Conservation (phyloP, 345 rosid species). For the Clausena lansium region DNA sequence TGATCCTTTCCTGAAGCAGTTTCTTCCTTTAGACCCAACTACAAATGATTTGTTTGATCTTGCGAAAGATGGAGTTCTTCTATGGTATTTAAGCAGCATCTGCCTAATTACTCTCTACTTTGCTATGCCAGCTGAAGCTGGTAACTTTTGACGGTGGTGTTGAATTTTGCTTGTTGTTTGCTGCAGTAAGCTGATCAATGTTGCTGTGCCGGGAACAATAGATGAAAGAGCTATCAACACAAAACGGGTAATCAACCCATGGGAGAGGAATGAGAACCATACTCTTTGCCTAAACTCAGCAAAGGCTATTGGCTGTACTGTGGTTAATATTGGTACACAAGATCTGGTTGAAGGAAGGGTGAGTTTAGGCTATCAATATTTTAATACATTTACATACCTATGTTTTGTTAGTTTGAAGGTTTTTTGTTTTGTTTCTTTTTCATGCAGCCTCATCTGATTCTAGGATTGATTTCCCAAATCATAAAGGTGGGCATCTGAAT, state of each 20-base stretch:
- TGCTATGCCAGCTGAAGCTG: conserved; percentile 1
- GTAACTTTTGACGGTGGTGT: conserved; percentile 16
- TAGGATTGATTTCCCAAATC: conserved; percentile 91
- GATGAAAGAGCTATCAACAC: conserved; percentile 92
- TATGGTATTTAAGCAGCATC: conserved; percentile 52
- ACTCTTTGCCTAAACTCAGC: conserved; percentile 93
- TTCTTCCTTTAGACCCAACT: conserved; percentile 81
- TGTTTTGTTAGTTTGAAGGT: neutral
- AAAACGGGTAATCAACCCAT: conserved; percentile 73
- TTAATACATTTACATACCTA: conserved; percentile 2
- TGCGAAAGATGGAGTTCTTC: conserved; percentile 85
- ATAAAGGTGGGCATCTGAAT: conserved; percentile 62
- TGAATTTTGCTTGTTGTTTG: conserved; percentile 16
- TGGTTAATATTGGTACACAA: conserved; percentile 79
- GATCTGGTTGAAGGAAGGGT: conserved; percentile 93
- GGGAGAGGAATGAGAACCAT: conserved; percentile 97
- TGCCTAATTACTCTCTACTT: conserved; percentile 8
- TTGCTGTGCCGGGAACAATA: conserved; percentile 88
- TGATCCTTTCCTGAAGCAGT: conserved; percentile 81
- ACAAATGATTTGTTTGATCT: conserved; percentile 71
- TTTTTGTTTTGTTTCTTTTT: conserved; percentile 16
- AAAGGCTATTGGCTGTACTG: conserved; percentile 86
- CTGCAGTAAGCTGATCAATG: conserved; percentile 82
- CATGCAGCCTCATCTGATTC: conserved; percentile 82
- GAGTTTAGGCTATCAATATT: conserved; percentile 29